Evolutionary conservation across 2,329 filamentous ascomycete species (phyloP).

Genomic region (Neocucurbitaria cava): DNA sequence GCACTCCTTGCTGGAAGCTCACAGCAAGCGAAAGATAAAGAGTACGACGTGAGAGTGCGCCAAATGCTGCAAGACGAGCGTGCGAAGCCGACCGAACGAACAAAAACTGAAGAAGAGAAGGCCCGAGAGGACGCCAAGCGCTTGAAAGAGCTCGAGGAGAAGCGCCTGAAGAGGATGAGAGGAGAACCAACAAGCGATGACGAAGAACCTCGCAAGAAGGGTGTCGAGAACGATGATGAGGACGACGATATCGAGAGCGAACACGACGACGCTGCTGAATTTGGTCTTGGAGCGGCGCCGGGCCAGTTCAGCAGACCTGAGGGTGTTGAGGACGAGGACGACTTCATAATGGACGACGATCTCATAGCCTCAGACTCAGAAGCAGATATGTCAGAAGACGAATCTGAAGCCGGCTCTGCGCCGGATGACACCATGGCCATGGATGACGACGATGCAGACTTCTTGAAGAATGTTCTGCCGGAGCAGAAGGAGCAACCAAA

Average conservation of each 20-base stretch:
- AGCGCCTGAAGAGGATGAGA: slow-evolving; percentile 83
- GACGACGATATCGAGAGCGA: slow-evolving; percentile 44
- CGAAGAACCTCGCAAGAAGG: slow-evolving; percentile 62
- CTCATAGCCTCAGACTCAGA: slow-evolving; percentile 81
- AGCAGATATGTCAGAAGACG: slow-evolving; percentile 44
- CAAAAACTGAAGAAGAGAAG: slow-evolving; percentile 66
- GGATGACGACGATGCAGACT: slow-evolving; percentile 58
- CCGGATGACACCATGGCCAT: slow-evolving; percentile 48
- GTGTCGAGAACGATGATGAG: slow-evolving; percentile 35
- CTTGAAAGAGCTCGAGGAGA: slow-evolving; percentile 81
- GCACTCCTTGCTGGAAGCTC: slow-evolving; percentile 67
- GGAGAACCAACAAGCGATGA: slow-evolving; percentile 79
- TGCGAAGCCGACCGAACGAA: slow-evolving; percentile 83
- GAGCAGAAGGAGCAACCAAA: slow-evolving; percentile 35
- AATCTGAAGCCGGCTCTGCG: slow-evolving; percentile 40
- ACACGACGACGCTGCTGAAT: slow-evolving; percentile 65
- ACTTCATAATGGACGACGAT: slow-evolving; percentile 89
- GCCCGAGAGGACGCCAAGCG: slow-evolving; percentile 76
- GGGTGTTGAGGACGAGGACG: slow-evolving; percentile 84
- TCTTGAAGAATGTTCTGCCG: slow-evolving; percentile 53
- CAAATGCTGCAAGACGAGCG: slow-evolving; percentile 84
- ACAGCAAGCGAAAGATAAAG: slow-evolving; percentile 75
- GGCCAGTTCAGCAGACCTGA: slow-evolving; percentile 51
- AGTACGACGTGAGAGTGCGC: slow-evolving; percentile 85
- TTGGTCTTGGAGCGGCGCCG: slow-evolving; percentile 66